Conservation (phyloP, 2,329 filamentous ascomycete genomes). For the Aotearoamyces nothofagi region DNA sequence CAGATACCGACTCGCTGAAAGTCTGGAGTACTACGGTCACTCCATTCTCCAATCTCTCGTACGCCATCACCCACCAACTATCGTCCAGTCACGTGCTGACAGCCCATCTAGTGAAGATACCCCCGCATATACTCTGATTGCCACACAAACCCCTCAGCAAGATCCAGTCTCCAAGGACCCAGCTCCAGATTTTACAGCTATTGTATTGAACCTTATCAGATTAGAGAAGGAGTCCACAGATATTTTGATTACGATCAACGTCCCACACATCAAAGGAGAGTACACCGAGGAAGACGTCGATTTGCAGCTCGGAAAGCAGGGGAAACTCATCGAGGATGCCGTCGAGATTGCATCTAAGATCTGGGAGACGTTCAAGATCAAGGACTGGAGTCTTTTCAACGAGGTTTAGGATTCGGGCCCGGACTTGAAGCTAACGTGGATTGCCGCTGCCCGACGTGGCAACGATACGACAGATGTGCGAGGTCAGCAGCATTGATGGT, state of each 20-base stretch:
- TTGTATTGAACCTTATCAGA: slow-evolving; percentile 64
- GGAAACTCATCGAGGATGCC: slow-evolving; percentile 51
- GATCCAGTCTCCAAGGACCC: slow-evolving; percentile 19
- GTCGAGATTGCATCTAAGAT: slow-evolving; percentile 54
- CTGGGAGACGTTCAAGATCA: slow-evolving; percentile 59
- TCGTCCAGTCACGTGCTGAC: slow-evolving; percentile 5
- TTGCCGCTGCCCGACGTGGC: too few relatives aligned
- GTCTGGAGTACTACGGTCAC: slow-evolving; percentile 52
- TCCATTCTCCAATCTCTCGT: slow-evolving; percentile 35
- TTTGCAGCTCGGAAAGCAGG: slow-evolving; percentile 46
- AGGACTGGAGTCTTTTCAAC: slow-evolving; percentile 59
- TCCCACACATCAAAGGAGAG: slow-evolving; percentile 65
- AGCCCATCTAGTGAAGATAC: slow-evolving; percentile 27
- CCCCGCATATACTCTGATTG: slow-evolving; percentile 55
- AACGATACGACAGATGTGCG: too few relatives aligned
- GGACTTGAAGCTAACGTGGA: too few relatives aligned
- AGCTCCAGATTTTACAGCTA: slow-evolving; percentile 46
- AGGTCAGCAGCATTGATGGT: too few relatives aligned
- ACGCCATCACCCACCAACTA: slow-evolving; percentile 4
- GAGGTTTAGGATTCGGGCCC: too few relatives aligned
- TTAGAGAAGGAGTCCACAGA: slow-evolving; percentile 65
- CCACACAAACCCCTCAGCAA: slow-evolving; percentile 37
- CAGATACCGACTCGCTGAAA: slow-evolving; percentile 45
- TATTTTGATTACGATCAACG: slow-evolving; percentile 73
- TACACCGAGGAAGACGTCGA: slow-evolving; percentile 62